A percentile compares a stretch with the other conserved stretches of the same genome.
Evolutionary conservation across 2,329 filamentous ascomycete genomes (phyloP).

Genomic region (Pseudopithomyces chartarum): DNA sequence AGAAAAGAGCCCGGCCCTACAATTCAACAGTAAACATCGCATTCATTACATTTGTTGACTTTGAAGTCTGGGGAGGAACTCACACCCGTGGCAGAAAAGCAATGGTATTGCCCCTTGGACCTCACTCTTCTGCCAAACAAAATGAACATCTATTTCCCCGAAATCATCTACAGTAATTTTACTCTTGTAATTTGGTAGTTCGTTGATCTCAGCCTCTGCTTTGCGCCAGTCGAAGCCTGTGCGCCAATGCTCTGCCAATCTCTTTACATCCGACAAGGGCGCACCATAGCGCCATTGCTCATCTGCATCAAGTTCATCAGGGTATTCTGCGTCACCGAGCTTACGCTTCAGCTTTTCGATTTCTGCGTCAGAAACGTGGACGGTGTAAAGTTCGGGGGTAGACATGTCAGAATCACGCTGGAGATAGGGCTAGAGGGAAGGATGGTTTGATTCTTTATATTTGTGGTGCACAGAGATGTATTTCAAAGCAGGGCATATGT

Average conservation of each 20-base stretch:
- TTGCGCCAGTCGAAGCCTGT: constrained; percentile 64
- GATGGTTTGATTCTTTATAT: neutral
- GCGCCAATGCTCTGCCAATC: constrained; percentile 63
- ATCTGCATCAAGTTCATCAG: constrained; percentile 56
- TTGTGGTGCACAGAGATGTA: neutral
- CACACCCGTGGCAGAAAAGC: constrained; percentile 70
- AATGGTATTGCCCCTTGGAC: constrained; percentile 64
- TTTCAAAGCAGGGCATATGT: neutral
- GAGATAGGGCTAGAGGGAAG: neutral
- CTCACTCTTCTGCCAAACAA: constrained; percentile 62
- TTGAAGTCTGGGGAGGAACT: constrained; percentile 7
- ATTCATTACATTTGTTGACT: neutral
- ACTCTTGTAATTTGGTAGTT: constrained; percentile 63
- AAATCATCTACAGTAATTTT: constrained; percentile 62
- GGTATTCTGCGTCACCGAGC: constrained; percentile 59
- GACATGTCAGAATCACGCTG: neutral
- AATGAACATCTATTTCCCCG: constrained; percentile 66
- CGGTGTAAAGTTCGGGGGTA: constrained; percentile 27
- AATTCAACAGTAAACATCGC: neutral
- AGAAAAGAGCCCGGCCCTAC: constrained; percentile 69
- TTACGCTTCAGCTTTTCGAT: constrained; percentile 62
- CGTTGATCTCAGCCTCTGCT: constrained; percentile 64
- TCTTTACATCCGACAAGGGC: constrained; percentile 64
- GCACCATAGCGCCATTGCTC: constrained; percentile 64
- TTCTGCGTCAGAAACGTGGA: constrained; percentile 46